phyloP scores from a whole-genome alignment of 495 filamentous ascomycete genomes.

The Neurospora hispaniola region DNA sequence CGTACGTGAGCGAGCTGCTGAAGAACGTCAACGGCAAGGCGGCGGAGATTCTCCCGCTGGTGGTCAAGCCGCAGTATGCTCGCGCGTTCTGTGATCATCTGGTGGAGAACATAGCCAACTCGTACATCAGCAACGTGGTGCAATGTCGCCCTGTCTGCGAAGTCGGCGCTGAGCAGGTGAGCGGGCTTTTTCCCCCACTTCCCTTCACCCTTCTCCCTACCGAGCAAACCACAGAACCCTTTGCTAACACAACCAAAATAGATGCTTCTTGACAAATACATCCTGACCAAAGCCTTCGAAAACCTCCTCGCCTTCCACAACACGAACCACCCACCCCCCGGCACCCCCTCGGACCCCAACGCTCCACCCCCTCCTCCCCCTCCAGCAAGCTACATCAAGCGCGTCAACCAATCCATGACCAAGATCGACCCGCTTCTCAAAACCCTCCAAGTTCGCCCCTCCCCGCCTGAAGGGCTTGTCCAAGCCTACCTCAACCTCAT shows the following conservation, averaged over 20 bases:
- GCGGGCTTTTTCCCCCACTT: background rate
- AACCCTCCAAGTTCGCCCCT: constrained; percentile 87
- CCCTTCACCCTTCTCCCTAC: background rate
- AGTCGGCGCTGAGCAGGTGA: constrained; percentile 87
- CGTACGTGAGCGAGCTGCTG: constrained; percentile 76
- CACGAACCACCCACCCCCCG: constrained; percentile 13
- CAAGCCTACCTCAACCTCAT: constrained; percentile 96
- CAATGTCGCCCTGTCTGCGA: constrained; percentile 84
- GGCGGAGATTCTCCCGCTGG: constrained; percentile 59
- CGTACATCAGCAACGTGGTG: constrained; percentile 75
- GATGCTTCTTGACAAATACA: constrained; percentile 94
- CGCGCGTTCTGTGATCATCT: constrained; percentile 90
- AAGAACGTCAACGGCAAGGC: constrained; percentile 56
- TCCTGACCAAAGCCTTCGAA: constrained; percentile 71
- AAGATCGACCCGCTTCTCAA: constrained; percentile 90
- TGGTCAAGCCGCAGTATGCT: constrained; percentile 91
- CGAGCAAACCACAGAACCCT: background rate
- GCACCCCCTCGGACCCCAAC: constrained; percentile 23
- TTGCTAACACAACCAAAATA: background rate
- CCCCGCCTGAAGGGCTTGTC: constrained; percentile 84
- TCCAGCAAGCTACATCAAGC: constrained; percentile 66
- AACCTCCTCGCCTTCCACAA: constrained; percentile 51
- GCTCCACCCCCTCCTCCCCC: constrained; percentile 29
- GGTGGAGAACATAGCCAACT: constrained; percentile 69
- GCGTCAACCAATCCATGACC: constrained; percentile 72